Evolutionary conservation across 208 protist genomes (phyloP).

Genomic region (Zelonia costaricensis): DNA sequence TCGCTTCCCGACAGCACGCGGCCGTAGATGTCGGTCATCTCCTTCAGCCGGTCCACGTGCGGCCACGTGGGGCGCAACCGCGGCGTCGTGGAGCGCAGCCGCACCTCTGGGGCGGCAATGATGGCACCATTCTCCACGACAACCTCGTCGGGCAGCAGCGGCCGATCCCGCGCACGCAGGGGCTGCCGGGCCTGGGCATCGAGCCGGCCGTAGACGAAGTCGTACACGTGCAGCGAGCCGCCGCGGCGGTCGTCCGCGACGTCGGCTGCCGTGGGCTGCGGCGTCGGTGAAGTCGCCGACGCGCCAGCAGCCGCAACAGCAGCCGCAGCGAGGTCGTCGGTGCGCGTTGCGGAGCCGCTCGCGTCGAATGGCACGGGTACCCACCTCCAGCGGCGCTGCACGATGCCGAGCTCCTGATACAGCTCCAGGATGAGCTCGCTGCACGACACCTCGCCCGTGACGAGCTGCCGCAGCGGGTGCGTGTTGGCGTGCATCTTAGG

Average conservation of each 20-base stretch:
- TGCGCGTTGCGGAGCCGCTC: background rate
- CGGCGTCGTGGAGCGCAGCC: slow-evolving; percentile 12
- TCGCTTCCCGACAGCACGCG: background rate
- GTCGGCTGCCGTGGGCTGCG: slow-evolving; percentile 16
- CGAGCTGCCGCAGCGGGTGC: slow-evolving; percentile 18
- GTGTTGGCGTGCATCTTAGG: slow-evolving; percentile 43
- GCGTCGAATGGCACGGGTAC: slow-evolving; percentile 23
- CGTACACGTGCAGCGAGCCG: slow-evolving; percentile 28
- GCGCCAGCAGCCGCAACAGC: too few relatives aligned
- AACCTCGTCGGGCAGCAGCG: slow-evolving; percentile 10
- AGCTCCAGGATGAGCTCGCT: slow-evolving; percentile 72
- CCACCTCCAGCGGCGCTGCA: slow-evolving; percentile 47
- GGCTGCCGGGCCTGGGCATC: slow-evolving; percentile 11
- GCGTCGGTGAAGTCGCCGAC: background rate
- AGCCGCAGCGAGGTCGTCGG: too few relatives aligned
- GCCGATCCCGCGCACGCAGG: slow-evolving; percentile 9
- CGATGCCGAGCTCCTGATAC: slow-evolving; percentile 63
- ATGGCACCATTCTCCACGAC: slow-evolving; percentile 24
- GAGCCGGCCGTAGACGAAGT: slow-evolving; percentile 33
- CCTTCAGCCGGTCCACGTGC: background rate
- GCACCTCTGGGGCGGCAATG: slow-evolving; percentile 8
- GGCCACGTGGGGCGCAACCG: slow-evolving; percentile 13
- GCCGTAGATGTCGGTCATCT: slow-evolving; percentile 7
- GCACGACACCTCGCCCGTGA: slow-evolving; percentile 47
- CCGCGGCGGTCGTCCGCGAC: slow-evolving; percentile 11